Evolutionary conservation across 768 basidiomycete genomes (phyloP).

Genomic region (Kwoniella mangroviensis): DNA sequence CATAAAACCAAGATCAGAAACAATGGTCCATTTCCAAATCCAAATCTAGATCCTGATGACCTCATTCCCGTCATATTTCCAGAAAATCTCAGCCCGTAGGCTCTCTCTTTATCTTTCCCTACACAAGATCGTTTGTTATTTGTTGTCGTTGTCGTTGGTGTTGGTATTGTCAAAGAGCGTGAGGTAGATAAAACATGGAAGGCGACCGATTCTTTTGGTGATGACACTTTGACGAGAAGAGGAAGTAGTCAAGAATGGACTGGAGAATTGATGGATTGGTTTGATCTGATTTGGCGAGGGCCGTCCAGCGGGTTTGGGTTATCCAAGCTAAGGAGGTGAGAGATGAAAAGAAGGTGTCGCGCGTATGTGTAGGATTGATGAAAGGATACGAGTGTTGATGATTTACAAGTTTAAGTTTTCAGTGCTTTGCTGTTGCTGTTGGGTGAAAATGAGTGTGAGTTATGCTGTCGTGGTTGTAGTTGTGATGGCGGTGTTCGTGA

Average conservation of each 20-base stretch:
- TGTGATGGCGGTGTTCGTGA: neutral
- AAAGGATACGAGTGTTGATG: neutral
- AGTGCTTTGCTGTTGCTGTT: neutral
- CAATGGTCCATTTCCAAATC: neutral
- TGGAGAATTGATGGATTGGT: neutral
- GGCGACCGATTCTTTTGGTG: neutral
- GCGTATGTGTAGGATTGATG: neutral
- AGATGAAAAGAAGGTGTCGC: neutral
- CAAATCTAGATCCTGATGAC: neutral
- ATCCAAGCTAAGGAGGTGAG: neutral
- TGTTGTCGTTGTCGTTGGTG: neutral
- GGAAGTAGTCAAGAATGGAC: neutral
- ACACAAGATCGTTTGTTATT: slow-evolving; percentile 4
- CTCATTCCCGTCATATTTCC: neutral
- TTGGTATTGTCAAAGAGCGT: slow-evolving; percentile 3
- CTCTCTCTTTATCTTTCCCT: neutral
- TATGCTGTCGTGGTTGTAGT: neutral
- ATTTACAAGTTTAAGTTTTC: neutral
- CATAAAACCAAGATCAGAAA: neutral
- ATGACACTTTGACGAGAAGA: neutral
- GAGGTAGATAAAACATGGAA: neutral
- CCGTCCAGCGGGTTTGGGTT: slow-evolving; percentile 3
- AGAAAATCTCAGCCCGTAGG: slow-evolving; percentile 4
- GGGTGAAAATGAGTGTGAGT: neutral
- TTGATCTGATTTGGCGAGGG: neutral